Evolutionary conservation across 176 grass and related monocot species (phyloP), one percentile per base, ranked within the genome.

Genomic region (Aechmea fasciata): DNA sequence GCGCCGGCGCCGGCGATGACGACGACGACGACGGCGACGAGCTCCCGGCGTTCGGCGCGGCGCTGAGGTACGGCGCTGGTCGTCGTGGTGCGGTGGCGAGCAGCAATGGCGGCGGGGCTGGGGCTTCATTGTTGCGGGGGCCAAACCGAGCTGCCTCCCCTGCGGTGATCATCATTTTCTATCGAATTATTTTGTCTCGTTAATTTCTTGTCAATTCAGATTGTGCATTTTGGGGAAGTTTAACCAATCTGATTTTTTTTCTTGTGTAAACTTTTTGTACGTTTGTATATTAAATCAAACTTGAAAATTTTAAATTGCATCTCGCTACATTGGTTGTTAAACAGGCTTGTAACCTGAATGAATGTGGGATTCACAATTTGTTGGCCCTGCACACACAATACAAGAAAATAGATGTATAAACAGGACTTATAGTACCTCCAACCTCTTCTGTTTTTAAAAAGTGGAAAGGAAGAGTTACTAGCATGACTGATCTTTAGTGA

Each of bases 131-230:
- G 75, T 73, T 97, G 47, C 84, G 89, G 47, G 85, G 89, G 79
- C 50, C 89, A 49, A 77, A 84, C 69, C 91, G 93, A 90, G 92
- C 93, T 87, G 74, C 93, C 73, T 97, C 89, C n/a, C 93, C 93
- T 90, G 84, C 89, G 82, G 93, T 97, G 92, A 61, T 61, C 13
- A 10, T 10, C n/a, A 61, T 9, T 10, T 9, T 19, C 33, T 41
- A 41, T 41, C 33, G 33, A 41, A 41, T 41, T 41, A 41, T 41
- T 41, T 41, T 26, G 25, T 41, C 33, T 41, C 33, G 6, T 33
- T 33, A 33, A 33, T 33, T 33, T 33, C 29, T 41, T 41, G 33
- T 41, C 5, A 41, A 41, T 41, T 41, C 33, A 41, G 33, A 41
- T 41, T 41, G 5, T 41, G 33, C 33, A 41, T 41, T 41, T 41